These are phyloP conservation scores for Alternaria triticimaculans DNA, from an alignment of 2,329 filamentous ascomycete species.

Conservation along the genomic window DNA sequence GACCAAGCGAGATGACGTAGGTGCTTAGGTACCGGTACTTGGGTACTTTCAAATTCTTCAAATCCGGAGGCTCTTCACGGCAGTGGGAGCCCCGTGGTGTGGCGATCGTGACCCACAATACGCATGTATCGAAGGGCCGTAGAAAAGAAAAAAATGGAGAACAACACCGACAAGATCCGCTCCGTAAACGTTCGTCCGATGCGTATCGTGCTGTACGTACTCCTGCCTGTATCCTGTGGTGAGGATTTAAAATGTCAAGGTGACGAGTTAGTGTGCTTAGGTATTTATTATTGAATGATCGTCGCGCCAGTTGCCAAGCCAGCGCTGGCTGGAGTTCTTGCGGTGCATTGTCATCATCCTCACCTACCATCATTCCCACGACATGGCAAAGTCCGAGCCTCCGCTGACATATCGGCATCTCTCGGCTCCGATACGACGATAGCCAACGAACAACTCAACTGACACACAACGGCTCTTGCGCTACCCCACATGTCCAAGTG, in stretches of 20 bases:
- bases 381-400: neutral
- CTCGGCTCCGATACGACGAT: neutral
- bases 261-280: neutral
- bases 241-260: neutral
- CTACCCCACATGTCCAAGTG: constrained; percentile 2
- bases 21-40: neutral
- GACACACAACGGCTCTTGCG: neutral
- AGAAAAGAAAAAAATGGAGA: constrained; percentile 2
- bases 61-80: neutral
- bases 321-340: neutral
- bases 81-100: neutral
- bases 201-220: neutral
- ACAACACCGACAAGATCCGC: neutral
- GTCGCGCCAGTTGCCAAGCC: neutral
- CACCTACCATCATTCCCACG: neutral
- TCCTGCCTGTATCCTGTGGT: neutral
- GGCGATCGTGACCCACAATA: constrained; percentile 6
- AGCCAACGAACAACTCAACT: neutral
- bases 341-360: constrained; percentile 3
- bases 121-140: constrained; percentile 7
- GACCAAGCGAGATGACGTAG: neutral
- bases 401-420: neutral
- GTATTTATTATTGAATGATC: neutral
- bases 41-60: neutral
- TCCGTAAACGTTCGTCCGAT: neutral